phyloP scores from a whole-genome alignment of 2,329 filamentous ascomycete genomes.

The Colletotrichum somersetense region DNA sequence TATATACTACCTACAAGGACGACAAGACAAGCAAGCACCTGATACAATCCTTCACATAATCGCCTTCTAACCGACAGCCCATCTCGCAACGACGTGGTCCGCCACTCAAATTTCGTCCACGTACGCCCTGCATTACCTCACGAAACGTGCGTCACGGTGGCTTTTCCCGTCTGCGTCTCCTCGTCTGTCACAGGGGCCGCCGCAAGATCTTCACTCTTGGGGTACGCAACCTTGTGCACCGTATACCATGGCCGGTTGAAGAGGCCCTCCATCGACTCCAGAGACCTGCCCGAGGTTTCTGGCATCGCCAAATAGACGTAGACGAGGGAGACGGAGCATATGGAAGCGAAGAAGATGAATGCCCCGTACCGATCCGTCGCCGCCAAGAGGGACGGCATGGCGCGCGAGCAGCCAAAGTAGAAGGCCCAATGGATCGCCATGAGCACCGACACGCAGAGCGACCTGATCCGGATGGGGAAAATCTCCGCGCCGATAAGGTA shows the following conservation, averaged over 20 bases:
- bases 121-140: neutral
- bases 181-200: neutral
- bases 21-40: too few relatives aligned
- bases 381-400: slow-evolving; percentile 51
- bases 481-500: slow-evolving; percentile 61
- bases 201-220: slow-evolving; percentile 45
- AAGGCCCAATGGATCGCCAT: slow-evolving; percentile 59
- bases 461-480: slow-evolving; percentile 57
- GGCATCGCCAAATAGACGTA: slow-evolving; percentile 53
- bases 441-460: slow-evolving; percentile 55
- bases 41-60: neutral
- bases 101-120: neutral
- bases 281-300: slow-evolving; percentile 48
- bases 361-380: slow-evolving; percentile 47
- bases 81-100: neutral
- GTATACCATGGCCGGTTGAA: slow-evolving; percentile 50
- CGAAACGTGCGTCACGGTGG: neutral
- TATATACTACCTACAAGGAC: neutral
- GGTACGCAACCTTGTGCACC: slow-evolving; percentile 47
- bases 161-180: neutral
- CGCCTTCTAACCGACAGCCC: neutral
- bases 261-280: slow-evolving; percentile 49
- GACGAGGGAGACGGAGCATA: slow-evolving; percentile 28
- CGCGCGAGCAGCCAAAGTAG: slow-evolving; percentile 51
- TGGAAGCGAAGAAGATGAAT: slow-evolving; percentile 36